These are phyloP conservation scores for Nemania serpens DNA, from an alignment of 2,329 filamentous ascomycete species.

Conservation along the genomic window DNA sequence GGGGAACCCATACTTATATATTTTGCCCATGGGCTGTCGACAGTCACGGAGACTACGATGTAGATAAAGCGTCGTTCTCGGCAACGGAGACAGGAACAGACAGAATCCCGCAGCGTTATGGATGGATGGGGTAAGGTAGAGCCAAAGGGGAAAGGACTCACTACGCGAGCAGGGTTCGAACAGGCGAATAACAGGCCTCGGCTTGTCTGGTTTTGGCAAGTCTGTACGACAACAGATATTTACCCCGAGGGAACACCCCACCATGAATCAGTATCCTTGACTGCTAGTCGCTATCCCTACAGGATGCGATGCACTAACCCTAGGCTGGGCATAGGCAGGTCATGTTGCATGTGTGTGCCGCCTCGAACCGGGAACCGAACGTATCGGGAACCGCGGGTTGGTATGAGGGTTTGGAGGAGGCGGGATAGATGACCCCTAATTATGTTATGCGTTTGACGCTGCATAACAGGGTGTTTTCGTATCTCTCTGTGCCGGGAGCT, in stretches of 20 bases:
- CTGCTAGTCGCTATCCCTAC: too few relatives aligned
- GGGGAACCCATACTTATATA: neutral
- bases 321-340: neutral
- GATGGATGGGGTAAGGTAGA: neutral
- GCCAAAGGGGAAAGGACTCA: constrained; percentile 7
- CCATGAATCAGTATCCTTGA: neutral
- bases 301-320: neutral
- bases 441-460: constrained; percentile 3
- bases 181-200: constrained; percentile 26
- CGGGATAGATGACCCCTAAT: neutral
- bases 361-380: constrained; percentile 24
- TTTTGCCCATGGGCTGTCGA: neutral
- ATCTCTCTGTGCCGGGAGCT: constrained; percentile 2
- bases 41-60: neutral
- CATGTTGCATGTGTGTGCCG: constrained; percentile 23
- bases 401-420: constrained; percentile 2
- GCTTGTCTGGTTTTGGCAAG: constrained; percentile 26
- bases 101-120: neutral
- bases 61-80: neutral
- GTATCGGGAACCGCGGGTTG: constrained; percentile 1
- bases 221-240: neutral
- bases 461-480: neutral
- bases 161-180: neutral
- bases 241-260: constrained; percentile 17
- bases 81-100: neutral